phyloP scores from a whole-genome alignment of 768 basidiomycete genomes.

The Glaciozyma antarctica region DNA sequence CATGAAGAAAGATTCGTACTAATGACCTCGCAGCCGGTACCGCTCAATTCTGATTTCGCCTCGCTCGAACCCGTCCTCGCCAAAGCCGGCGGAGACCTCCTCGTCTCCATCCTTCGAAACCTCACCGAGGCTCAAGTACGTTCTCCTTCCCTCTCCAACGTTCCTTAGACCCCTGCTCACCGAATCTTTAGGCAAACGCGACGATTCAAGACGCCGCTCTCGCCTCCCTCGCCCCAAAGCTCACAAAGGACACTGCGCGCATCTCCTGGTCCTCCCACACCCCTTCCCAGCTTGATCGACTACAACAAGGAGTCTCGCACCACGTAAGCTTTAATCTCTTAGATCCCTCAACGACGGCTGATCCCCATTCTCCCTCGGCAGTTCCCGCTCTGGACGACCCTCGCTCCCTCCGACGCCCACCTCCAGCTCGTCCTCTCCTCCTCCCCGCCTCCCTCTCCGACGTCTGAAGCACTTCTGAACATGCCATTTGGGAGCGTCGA shows the following conservation, averaged over 20 bases:
- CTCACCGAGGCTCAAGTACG: background rate
- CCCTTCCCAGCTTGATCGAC: background rate
- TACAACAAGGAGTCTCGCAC: slow-evolving; percentile 17
- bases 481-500: background rate
- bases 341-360: no score
- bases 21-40: background rate
- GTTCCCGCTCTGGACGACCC: slow-evolving; percentile 17
- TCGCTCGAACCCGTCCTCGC: slow-evolving; percentile 19
- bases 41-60: background rate
- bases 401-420: background rate
- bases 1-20: no score
- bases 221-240: slow-evolving; percentile 23
- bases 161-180: background rate
- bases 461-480: background rate
- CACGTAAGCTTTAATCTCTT: slow-evolving; percentile 13
- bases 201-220: slow-evolving; percentile 5
- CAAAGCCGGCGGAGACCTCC: slow-evolving; percentile 11
- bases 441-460: background rate
- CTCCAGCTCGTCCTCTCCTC: background rate
- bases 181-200: background rate
- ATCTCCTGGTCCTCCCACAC: background rate
- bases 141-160: no score
- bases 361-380: background rate
- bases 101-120: slow-evolving; percentile 10
- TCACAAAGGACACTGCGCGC: background rate